Percentiles rank a stretch among this genome's conserved stretches.
Conservation (phyloP, 768 basidiomycete genomes). For the Trametes punicea region DNA sequence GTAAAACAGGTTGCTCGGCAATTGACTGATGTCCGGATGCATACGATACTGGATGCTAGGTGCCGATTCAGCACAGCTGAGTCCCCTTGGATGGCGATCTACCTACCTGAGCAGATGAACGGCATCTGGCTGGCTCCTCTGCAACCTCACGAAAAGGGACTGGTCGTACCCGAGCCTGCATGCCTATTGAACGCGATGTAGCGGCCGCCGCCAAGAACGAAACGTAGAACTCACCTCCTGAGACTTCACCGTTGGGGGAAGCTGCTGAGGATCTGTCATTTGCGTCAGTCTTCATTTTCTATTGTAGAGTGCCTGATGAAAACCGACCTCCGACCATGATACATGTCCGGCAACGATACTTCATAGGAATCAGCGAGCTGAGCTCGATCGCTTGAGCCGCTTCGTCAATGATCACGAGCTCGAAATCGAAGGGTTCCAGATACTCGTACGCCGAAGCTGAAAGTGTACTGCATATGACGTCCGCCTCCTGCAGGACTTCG, state of each 20-base stretch:
- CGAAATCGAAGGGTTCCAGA: constrained; percentile 81
- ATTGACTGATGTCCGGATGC: constrained; percentile 91
- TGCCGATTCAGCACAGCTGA: background rate
- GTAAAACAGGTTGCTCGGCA: constrained; percentile 91
- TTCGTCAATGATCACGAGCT: constrained; percentile 96
- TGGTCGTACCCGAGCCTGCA: constrained; percentile 77
- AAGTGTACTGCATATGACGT: constrained; percentile 91
- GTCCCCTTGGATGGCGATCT: background rate
- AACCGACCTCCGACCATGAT: constrained; percentile 86
- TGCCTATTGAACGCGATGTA: constrained; percentile 41
- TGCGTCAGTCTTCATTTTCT: background rate
- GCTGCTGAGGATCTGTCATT: constrained; percentile 84
- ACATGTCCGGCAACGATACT: constrained; percentile 77
- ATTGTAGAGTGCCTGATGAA: background rate
- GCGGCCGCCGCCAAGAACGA: background rate
- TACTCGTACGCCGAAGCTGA: constrained; percentile 91
- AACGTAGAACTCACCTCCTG: constrained; percentile 43
- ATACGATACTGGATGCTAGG: constrained; percentile 97
- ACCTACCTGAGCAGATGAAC: constrained; percentile 85
- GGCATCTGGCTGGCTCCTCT: constrained; percentile 72
- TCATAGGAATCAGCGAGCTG: constrained; percentile 91
- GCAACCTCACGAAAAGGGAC: constrained; percentile 88
- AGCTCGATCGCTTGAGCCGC: constrained; percentile 97
- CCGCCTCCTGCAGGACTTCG: constrained; percentile 82
- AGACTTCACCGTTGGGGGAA: constrained; percentile 90